Percentiles rank a stretch among this genome's conserved stretches.
Conservation (phyloP, 352 stramenopile genomes). For the Phytophthora sp. region DNA sequence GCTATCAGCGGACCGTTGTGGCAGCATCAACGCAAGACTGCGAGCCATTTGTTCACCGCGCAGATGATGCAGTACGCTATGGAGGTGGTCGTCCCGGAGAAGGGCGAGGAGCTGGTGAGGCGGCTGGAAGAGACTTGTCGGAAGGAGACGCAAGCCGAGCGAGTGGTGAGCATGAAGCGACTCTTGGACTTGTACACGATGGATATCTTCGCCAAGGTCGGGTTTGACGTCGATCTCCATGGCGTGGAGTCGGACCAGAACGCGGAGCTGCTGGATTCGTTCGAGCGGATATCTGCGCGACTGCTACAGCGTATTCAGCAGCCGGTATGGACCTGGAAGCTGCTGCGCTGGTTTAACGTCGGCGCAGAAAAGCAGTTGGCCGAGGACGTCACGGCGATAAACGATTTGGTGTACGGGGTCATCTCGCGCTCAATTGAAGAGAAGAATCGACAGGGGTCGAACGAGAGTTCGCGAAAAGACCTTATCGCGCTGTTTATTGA, state of each 20-base stretch:
- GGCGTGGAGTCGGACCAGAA: conserved; percentile 50
- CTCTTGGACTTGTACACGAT: conserved; percentile 66
- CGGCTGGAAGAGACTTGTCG: conserved; percentile 36
- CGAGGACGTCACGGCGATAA: conserved; percentile 34
- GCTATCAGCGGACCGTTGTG: conserved; percentile 67
- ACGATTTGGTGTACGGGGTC: conserved; percentile 43
- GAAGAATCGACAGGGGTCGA: conserved; percentile 24
- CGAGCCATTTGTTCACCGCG: conserved; percentile 90
- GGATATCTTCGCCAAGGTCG: conserved; percentile 79
- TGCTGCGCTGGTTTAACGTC: conserved; percentile 46
- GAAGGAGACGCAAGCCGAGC: conserved; percentile 12
- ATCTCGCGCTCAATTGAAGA: conserved; percentile 44
- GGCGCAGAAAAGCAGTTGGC: conserved; percentile 46
- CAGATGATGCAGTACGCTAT: conserved; percentile 67
- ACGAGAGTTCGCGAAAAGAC: conserved; percentile 28
- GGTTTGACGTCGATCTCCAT: conserved; percentile 68
- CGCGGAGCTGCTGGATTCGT: conserved; percentile 39
- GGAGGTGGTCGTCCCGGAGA: conserved; percentile 53
- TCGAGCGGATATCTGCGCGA: conserved; percentile 42
- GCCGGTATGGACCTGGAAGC: conserved; percentile 47
- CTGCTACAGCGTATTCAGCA: conserved; percentile 48
- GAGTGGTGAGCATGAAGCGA: conserved; percentile 50
- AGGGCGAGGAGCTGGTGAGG: conserved; percentile 43
- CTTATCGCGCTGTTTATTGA: conserved; percentile 65
- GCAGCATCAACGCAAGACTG: conserved; percentile 84